Evolutionary conservation across 1,139 yeast genomes (phyloP).

Genomic region (Yamadazyma atlantica): DNA sequence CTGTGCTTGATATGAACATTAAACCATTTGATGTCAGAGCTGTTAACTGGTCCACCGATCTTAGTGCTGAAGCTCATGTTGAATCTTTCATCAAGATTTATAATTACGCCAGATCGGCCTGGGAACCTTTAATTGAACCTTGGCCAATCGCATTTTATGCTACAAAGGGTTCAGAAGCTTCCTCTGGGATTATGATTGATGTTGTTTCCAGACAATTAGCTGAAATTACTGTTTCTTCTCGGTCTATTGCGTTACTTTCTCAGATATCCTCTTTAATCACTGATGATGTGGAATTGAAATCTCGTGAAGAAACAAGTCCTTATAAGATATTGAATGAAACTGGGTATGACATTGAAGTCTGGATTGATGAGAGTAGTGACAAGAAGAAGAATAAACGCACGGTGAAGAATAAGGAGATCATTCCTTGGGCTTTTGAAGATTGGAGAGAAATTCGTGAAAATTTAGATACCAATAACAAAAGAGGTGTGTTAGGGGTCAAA

Average conservation of each 20-base stretch:
- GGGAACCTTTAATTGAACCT: constrained; percentile 95
- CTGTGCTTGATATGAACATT: constrained; percentile 79
- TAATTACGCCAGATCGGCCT: constrained; percentile 87
- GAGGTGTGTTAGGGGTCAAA: constrained; percentile 60
- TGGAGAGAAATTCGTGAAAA: constrained; percentile 87
- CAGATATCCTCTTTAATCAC: constrained; percentile 61
- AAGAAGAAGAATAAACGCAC: constrained; percentile 15
- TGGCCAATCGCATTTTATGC: constrained; percentile 82
- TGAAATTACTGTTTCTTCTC: constrained; percentile 78
- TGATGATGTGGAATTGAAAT: constrained; percentile 52
- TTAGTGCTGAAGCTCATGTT: constrained; percentile 68
- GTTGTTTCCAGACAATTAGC: constrained; percentile 73
- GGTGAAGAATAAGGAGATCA: constrained; percentile 49
- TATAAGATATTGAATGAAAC: constrained; percentile 82
- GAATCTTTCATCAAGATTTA: constrained; percentile 77
- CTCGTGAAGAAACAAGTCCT: constrained; percentile 82
- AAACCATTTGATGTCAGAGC: constrained; percentile 73
- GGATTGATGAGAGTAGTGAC: constrained; percentile 54
- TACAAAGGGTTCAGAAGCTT: constrained; percentile 46
- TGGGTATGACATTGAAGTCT: constrained; percentile 73
- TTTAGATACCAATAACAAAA: constrained; percentile 62
- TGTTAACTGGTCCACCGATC: constrained; percentile 87
- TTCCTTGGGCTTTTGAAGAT: constrained; percentile 93
- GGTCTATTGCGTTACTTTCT: constrained; percentile 75
- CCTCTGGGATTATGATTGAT: constrained; percentile 54